Conservation (phyloP, 306 rosid genomes). For the Vigna trinervia region DNA sequence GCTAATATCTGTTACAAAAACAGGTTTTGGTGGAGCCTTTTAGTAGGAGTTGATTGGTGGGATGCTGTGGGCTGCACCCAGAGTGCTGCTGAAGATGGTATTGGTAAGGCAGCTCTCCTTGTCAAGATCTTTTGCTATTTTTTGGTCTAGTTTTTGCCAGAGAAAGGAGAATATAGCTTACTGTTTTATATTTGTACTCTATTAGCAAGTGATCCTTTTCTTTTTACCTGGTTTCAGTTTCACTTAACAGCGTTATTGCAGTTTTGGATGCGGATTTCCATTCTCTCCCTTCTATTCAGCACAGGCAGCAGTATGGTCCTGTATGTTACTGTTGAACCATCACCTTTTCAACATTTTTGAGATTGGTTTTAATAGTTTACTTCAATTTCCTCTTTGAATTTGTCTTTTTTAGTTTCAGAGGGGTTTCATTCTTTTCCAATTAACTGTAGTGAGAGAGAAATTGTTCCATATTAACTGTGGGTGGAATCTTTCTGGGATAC, state of each 20-base stretch:
- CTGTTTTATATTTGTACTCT: conserved; percentile 24
- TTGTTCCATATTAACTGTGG: conserved; percentile 27
- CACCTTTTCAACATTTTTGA: conserved; percentile 28
- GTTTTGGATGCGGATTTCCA: conserved; percentile 99
- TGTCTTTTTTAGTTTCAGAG: conserved; percentile 15
- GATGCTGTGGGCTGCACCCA: conserved; percentile 99
- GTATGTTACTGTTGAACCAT: conserved; percentile 66
- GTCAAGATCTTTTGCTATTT: conserved; percentile 3
- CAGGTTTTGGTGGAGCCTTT: conserved; percentile 99
- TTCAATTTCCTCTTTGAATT: conserved; percentile 16
- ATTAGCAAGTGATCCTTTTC: conserved; percentile 23
- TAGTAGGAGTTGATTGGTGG: conserved; percentile 99
- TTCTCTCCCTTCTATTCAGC: conserved; percentile 92
- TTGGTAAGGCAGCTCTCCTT: conserved; percentile 64
- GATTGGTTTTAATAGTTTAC: conserved; percentile 28
- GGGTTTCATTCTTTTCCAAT: conserved; percentile 23
- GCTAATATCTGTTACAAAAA: conserved; percentile 42
- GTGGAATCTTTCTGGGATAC: conserved; percentile 26
- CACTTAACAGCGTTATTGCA: conserved; percentile 91
- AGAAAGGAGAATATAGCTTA: conserved; percentile 21
- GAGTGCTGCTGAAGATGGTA: conserved; percentile 99
- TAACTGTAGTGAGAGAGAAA: conserved; percentile 33
- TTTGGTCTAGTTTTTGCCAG: conserved; percentile 3
- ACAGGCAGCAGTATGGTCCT: conserved; percentile 97
- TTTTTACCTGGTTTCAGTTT: conserved; percentile 73